phyloP scores from a whole-genome alignment of 306 rosid species.

The Vigna reflexopilosa region DNA sequence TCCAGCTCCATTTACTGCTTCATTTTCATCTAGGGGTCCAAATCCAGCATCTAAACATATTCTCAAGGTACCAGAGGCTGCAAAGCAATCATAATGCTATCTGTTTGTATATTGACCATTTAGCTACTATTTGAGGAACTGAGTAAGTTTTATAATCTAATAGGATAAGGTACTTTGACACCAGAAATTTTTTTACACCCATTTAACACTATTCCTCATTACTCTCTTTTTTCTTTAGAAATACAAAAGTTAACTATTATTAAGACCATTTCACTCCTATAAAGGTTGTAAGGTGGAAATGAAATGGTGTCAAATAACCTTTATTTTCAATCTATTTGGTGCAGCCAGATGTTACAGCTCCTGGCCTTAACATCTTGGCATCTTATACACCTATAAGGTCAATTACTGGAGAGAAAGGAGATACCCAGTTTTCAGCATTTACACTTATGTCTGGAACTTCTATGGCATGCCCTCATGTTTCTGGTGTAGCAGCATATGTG shows the following conservation, averaged over 20 bases:
- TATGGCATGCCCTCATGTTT: constrained; percentile 93
- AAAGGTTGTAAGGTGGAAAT: no score
- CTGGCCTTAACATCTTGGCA: constrained; percentile 83
- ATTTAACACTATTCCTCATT: no score
- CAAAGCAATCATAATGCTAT: not conserved
- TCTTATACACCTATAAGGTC: constrained; percentile 71
- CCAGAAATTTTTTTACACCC: no score
- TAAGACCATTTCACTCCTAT: no score
- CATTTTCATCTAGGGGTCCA: constrained; percentile 94
- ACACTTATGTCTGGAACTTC: constrained; percentile 92
- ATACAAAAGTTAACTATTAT: no score
- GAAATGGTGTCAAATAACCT: no score
- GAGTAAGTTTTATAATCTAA: not conserved
- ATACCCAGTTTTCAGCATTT: constrained; percentile 80
- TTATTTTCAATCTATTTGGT: not conserved
- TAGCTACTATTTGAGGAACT: constrained; percentile 13
- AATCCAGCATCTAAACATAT: constrained; percentile 61
- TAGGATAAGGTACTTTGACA: no score
- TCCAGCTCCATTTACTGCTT: constrained; percentile 76
- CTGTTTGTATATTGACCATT: constrained; percentile 8
- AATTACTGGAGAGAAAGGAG: constrained; percentile 73
- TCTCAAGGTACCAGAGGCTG: constrained; percentile 68
- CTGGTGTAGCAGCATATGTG: constrained; percentile 88
- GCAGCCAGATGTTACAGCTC: constrained; percentile 94
- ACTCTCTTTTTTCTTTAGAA: no score